Evolutionary conservation across 2,329 filamentous ascomycete species (phyloP), one percentile per base, ranked within the genome.

Genomic region (Rhynchosporium graminicola): DNA sequence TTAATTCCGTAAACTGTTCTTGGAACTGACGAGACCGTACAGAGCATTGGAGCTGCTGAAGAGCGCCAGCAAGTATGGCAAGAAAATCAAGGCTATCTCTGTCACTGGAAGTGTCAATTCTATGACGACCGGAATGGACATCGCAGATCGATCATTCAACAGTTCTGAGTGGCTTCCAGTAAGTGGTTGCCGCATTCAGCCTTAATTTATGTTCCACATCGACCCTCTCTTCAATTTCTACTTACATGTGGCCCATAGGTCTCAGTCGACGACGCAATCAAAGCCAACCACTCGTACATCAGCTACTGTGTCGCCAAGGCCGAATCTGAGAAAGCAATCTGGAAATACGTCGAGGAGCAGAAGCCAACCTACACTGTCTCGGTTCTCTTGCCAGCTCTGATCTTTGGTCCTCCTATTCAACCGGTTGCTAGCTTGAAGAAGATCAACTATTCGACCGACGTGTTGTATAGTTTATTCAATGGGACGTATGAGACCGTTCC

Each of bases 71-170:
- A 66, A 65, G 26, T 66, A 68, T 59, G 71, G 70, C 5, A 67
- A 70, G 28, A 68, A 51, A 28, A 62, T 75, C 47, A 74, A 74
- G 59, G 69, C 70, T 15, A 68, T 74, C 42, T 71, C 61, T 9
- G 69, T 75, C 12, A 74, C 73, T 3, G 71, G 73, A 38, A 71
- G 69, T 28, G 64, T 75, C 57, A 68, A 67, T 52, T 69, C 72
- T 15, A 63, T 68, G 40, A 74, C 70, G 0, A 72, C 68, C 0
- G 72, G 71, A 8, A 65, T 69, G 42, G 72, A 74, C 28, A 66
- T 72, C 28, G 59, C 57, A 26, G 62, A 64, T 4, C 66, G 67
- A 26, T 63, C 66, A 9, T 67, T 71, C 56, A 67, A 65, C 20
- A 68, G 62, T 48, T 57, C 61, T 31, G 66, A 65, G 38, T 73